Evolutionary conservation across 495 filamentous ascomycete genomes (phyloP).

Genomic region (Neurospora tetraspora): DNA sequence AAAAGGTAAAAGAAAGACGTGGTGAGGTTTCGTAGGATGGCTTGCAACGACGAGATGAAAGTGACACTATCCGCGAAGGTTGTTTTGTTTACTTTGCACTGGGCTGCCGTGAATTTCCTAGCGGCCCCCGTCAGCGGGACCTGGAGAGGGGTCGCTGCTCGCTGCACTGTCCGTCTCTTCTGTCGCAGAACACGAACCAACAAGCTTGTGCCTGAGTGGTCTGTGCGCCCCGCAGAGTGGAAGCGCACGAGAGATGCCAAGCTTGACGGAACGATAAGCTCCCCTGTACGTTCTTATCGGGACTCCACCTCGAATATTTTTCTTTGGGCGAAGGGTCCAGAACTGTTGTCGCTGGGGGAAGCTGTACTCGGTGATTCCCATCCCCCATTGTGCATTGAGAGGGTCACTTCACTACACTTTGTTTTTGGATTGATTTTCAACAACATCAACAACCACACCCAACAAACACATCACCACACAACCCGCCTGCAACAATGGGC

Average conservation of each 20-base stretch:
- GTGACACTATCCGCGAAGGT: neutral
- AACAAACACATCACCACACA: neutral
- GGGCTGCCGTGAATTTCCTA: neutral
- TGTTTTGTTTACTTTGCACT: neutral
- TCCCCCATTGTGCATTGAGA: neutral
- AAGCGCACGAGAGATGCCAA: neutral
- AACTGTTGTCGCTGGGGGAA: neutral
- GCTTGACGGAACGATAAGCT: neutral
- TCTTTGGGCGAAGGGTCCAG: neutral
- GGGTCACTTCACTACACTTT: neutral
- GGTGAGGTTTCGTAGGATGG: neutral
- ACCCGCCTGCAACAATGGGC: constrained; percentile 20
- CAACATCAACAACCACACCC: too few species aligned
- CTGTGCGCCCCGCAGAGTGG: neutral
- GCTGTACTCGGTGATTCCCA: neutral
- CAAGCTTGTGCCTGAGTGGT: neutral
- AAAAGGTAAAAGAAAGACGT: neutral
- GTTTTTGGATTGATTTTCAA: neutral
- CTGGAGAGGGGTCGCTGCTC: too few species aligned
- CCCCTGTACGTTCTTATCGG: neutral
- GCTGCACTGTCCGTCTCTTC: too few species aligned
- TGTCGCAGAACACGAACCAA: neutral
- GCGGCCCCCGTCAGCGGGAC: neutral
- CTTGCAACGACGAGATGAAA: neutral
- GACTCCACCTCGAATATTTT: neutral